Evolutionary conservation across 2,329 filamentous ascomycete genomes (phyloP), one percentile per base, ranked within the genome.

Genomic region (Karstenula rhodostoma): DNA sequence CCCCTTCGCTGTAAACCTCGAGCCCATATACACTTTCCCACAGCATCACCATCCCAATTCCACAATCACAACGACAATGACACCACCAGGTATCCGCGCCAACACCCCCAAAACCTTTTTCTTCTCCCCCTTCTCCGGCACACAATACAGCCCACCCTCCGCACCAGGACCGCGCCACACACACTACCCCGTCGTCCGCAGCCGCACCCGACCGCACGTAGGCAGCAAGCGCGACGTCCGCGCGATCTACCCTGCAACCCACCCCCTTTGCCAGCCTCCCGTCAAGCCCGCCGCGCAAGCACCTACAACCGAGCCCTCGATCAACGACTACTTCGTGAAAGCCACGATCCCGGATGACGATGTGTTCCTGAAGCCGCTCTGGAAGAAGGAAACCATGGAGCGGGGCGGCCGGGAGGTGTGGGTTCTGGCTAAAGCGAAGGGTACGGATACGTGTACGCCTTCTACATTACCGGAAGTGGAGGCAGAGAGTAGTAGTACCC

Each of bases 141-240:
- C 32, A 22, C 46, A 50, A n/a, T 33, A 43, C 35, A 35, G 51
- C 35, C n/a, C 33, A 5, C 25, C 40, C n/a, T 17, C 51, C 15
- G 15, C 22, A 19, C 22, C 17, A 23, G 2, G n/a, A 10, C 12
- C 9, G 22, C 25, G 15, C 1, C 19, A n/a, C 33, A 13, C 19
- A 8, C 17, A 15, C 17, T 44, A 19, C 8, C 23, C 10, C 13
- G 13, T 6, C 4, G 13, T 7, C 4, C 22, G 15, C 22, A 35
- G 1, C 25, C 35, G 19, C 48, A 29, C 7, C 40, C 17, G 43
- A 25, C 40, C 10, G 12, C 33, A 44, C 4, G 15, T 9, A 1
- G 48, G 46, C 37, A 50, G 50, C 17, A 62, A 50, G 12, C 60
- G 46, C 37, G 60, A 65, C 22, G 59, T 65, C 23, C 54, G 63